Evolutionary conservation across 2,329 filamentous ascomycete genomes (phyloP).

Genomic region (Fusarium liriodendri): DNA sequence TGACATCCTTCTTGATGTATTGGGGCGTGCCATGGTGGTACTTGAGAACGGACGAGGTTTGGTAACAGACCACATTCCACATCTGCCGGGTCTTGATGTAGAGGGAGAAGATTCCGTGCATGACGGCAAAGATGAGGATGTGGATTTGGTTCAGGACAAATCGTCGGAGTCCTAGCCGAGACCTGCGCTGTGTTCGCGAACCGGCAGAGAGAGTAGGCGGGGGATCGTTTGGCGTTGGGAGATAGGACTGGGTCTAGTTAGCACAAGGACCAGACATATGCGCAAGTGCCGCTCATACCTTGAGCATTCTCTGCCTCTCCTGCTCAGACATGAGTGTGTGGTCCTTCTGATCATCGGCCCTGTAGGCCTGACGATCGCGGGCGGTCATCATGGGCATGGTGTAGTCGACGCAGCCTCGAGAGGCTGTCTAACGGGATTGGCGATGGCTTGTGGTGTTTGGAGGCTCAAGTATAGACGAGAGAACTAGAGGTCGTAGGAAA

Average conservation of each 20-base stretch:
- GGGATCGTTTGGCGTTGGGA: conserved; percentile 51
- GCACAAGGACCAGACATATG: not conserved
- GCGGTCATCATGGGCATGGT: conserved; percentile 50
- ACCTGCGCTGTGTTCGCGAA: conserved; percentile 46
- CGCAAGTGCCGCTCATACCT: conserved; percentile 41
- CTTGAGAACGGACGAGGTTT: conserved; percentile 83
- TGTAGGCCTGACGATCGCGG: conserved; percentile 53
- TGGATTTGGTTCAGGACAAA: conserved; percentile 73
- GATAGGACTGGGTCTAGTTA: conserved; percentile 46
- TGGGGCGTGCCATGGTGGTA: conserved; percentile 97
- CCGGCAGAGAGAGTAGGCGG: conserved; percentile 29
- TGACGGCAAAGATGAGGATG: conserved; percentile 72
- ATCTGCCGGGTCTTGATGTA: conserved; percentile 85
- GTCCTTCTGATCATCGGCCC: conserved; percentile 51
- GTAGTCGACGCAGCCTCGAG: conserved; percentile 42
- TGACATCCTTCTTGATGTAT: conserved; percentile 89
- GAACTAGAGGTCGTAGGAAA: not conserved
- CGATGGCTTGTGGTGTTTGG: not conserved
- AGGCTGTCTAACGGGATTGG: conserved; percentile 39
- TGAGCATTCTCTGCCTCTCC: conserved; percentile 52
- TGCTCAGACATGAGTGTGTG: conserved; percentile 51
- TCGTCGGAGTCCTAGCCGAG: conserved; percentile 67
- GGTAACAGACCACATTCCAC: conserved; percentile 82
- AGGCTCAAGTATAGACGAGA: not conserved
- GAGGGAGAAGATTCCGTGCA: conserved; percentile 87